Evolutionary conservation across 441 rosid species (phyloP), one percentile per base, ranked within the genome.

Genomic region (Aquilaria agallochum): DNA sequence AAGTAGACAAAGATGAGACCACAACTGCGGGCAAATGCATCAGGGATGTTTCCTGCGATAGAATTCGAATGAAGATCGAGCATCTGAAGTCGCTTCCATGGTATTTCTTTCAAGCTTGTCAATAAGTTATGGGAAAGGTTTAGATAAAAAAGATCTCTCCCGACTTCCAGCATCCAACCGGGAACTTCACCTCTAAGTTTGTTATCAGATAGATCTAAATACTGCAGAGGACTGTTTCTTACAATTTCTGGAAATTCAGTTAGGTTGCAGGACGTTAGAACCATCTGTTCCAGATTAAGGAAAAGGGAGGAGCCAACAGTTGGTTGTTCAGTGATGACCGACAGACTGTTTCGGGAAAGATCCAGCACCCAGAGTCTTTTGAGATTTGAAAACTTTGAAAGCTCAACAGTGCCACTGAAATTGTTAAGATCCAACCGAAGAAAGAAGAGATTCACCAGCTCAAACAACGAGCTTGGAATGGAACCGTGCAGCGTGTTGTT

Each of bases 251-350:
- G 82, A 27, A 78, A 66, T 51, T 56, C 56, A 6, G 12, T 59
- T 30, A 74, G 42, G 52, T 74, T 69, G 63, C 78, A 74, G 11
- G 62, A 48, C 10, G 68, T 53, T 60, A 74, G 63, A n/a, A 27
- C 61, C 33, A 78, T 15, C 9, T 5, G 14, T 9, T 40, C 12
- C 9, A 66, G 34, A 3, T 48, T 33, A 20, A 20, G 27, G 27
- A 20, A 20, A 20, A 20, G 27, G 5, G 5, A 0, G 3, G 42
- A 5, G 5, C 7, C 1, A 36, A 1, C 2, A 4, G 42, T 36
- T 3, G 66, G 69, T 27, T 58, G 59, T 20, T 40, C 59, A 20
- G 47, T 47, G 51, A 50, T 63, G 55, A 36, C 50, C 7, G 42
- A 11, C 44, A 63, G 49, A 8, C 14, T 53, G 63, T 70, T 74